Base-by-base conservation (phyloP, 2,329 filamentous ascomycete species). In the Fusarium verticillioides region DNA sequence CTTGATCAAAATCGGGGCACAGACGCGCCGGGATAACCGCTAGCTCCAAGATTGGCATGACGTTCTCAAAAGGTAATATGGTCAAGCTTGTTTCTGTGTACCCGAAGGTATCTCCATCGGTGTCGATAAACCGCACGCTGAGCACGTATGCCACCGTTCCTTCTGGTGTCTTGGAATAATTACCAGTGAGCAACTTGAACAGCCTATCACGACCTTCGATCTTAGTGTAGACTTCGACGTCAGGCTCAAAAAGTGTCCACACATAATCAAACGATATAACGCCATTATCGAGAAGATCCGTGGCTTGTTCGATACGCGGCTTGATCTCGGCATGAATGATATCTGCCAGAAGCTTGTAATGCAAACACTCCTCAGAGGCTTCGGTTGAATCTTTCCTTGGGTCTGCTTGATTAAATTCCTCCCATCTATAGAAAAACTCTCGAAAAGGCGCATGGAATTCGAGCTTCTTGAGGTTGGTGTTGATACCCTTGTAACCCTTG, bases 231-330 rank as follows among this genome's bases (percentile, higher is more conserved):
- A 69, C 23, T 23, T 69, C 58, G 6, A 34, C 18, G 0, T 37
- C 52, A 4, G 58, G 64, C 13, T 63, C 52, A 32, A 69, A 69
- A 9, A 69, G 52, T 2, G 66, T 46, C 58, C 64, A 69, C 12
- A 69, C 50, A 30, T 59, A 69, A 13, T 69, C 52, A 34, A 69
- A 69, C 1, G 44, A 58, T 19, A 69, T 63, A 16, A 69, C 64
- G 1, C 34, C 16, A 9, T 59, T 69, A 1, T 50, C 19, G 9
- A 63, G 4, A 18, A 63, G 43, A 28, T 68, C 66, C 8, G n/a
- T 18, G 19, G 36, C 36, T 26, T 69, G 46, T 5, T 69, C 66
- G 4, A 69, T 58, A 5, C 58, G 64, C 4, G 58, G 58, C 10
- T 28, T 37, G 19, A 69, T 63, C 32, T 69, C 64, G 9, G 39